These are phyloP conservation scores for Sarocladium kiliense DNA, from an alignment of 2,329 filamentous ascomycete species.

Conservation along the genomic window DNA sequence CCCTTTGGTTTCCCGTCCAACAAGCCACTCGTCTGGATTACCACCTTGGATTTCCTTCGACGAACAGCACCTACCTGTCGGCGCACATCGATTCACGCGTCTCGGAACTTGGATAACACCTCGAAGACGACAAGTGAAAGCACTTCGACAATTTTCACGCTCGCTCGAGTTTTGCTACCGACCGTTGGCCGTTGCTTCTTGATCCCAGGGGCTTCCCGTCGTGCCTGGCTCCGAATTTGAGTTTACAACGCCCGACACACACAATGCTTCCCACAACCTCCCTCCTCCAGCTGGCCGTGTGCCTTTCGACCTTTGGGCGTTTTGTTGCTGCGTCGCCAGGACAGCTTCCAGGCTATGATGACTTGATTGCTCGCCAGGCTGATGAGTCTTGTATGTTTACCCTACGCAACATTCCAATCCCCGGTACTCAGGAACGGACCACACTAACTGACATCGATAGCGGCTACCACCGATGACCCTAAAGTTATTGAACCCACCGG, in stretches of 20 bases:
- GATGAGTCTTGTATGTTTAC: conserved; percentile 29
- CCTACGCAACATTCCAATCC: conserved; percentile 9
- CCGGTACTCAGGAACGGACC: conserved; percentile 11
- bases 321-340: conserved; percentile 51
- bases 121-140: not conserved
- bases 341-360: conserved; percentile 49
- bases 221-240: not conserved
- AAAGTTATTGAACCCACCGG: conserved; percentile 10
- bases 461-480: not conserved
- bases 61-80: not conserved
- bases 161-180: not conserved
- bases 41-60: not conserved
- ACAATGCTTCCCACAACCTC: conserved; percentile 46
- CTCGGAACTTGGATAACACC: not conserved
- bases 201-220: not conserved
- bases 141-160: not conserved
- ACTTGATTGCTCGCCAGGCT: conserved; percentile 44
- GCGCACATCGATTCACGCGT: not conserved
- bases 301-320: conserved; percentile 45
- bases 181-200: not conserved
- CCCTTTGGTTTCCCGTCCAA: not conserved
- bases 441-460: conserved; percentile 10
- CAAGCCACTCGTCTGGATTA: not conserved
- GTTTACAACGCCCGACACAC: not conserved
- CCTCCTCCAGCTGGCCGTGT: conserved; percentile 41